Evolutionary conservation across 2,329 filamentous ascomycete species (phyloP).

Genomic region (Drechslerella stenobrocha): DNA sequence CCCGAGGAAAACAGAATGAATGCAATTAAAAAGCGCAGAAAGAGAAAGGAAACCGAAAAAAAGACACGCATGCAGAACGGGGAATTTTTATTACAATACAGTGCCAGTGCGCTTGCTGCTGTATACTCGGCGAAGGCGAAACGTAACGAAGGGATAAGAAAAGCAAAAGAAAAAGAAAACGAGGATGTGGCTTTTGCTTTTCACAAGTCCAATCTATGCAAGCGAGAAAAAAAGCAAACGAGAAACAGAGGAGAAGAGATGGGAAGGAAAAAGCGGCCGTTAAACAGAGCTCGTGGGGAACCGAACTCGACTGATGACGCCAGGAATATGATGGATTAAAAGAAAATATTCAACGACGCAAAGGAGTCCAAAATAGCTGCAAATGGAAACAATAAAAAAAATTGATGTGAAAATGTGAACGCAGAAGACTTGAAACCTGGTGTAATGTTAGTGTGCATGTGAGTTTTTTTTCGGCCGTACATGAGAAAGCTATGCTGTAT

Average conservation of each 20-base stretch:
- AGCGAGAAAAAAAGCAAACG: constrained; percentile 3
- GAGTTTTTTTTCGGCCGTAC: constrained; percentile 45
- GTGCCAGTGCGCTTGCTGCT: too few species aligned
- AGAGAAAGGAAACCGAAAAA: too few species aligned
- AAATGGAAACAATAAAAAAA: constrained; percentile 25
- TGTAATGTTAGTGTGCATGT: constrained; percentile 9
- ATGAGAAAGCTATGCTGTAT: constrained; percentile 38
- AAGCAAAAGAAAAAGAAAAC: constrained; percentile 10
- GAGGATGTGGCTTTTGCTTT: constrained; percentile 3
- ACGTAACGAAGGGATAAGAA: constrained; percentile 13
- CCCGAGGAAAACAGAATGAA: too few species aligned
- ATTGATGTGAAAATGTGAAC: constrained; percentile 39
- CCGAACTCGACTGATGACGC: constrained; percentile 28
- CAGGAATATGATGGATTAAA: constrained; percentile 35
- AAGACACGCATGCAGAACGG: too few species aligned
- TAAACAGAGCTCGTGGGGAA: constrained; percentile 13
- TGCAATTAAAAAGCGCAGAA: too few species aligned
- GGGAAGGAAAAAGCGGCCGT: constrained; percentile 14
- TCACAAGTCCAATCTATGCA: constrained; percentile 40
- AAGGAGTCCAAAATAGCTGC: constrained; percentile 41
- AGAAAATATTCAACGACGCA: constrained; percentile 13
- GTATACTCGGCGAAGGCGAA: constrained; percentile 10
- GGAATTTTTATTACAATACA: too few species aligned
- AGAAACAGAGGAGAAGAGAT: background rate
- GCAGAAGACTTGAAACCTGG: too few species aligned